Evolutionary conservation across 2,329 filamentous ascomycete genomes (phyloP).

Genomic region (Colletotrichum cuscutae): DNA sequence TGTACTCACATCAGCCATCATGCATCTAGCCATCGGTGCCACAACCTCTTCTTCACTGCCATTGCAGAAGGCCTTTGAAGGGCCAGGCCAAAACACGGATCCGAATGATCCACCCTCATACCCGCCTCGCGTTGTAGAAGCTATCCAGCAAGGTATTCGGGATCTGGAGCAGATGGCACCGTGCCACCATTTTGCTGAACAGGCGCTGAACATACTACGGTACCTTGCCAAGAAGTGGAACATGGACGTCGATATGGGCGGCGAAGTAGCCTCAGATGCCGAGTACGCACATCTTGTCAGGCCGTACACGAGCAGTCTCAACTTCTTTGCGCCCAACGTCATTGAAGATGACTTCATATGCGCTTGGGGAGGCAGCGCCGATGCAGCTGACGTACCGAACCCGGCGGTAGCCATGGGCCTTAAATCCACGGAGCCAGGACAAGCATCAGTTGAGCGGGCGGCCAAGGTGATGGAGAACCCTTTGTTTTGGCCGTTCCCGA

Average conservation of each 20-base stretch:
- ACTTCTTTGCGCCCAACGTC: constrained; percentile 66
- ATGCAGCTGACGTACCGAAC: constrained; percentile 17
- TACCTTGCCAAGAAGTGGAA: constrained; percentile 70
- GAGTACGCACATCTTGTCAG: constrained; percentile 55
- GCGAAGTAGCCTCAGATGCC: constrained; percentile 39
- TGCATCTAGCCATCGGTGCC: constrained; percentile 66
- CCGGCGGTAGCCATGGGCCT: constrained; percentile 10
- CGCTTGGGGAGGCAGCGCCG: constrained; percentile 51
- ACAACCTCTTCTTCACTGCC: constrained; percentile 40
- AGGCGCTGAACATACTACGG: constrained; percentile 68
- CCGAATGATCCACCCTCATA: constrained; percentile 44
- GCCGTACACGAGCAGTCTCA: constrained; percentile 62
- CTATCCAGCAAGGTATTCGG: constrained; percentile 64
- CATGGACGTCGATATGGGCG: constrained; percentile 59
- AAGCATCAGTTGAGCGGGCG: constrained; percentile 36
- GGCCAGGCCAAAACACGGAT: constrained; percentile 25
- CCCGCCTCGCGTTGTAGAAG: constrained; percentile 53
- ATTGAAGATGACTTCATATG: constrained; percentile 59
- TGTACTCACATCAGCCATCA: constrained; percentile 69
- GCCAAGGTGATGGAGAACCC: constrained; percentile 60
- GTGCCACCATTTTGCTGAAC: constrained; percentile 69
- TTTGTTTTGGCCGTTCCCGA: constrained; percentile 70
- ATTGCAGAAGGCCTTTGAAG: constrained; percentile 4
- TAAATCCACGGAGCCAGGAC: constrained; percentile 18
- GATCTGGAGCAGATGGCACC: constrained; percentile 70